phyloP scores from a whole-genome alignment of 164 flowering plant species.

The Stephania cephalantha region DNA sequence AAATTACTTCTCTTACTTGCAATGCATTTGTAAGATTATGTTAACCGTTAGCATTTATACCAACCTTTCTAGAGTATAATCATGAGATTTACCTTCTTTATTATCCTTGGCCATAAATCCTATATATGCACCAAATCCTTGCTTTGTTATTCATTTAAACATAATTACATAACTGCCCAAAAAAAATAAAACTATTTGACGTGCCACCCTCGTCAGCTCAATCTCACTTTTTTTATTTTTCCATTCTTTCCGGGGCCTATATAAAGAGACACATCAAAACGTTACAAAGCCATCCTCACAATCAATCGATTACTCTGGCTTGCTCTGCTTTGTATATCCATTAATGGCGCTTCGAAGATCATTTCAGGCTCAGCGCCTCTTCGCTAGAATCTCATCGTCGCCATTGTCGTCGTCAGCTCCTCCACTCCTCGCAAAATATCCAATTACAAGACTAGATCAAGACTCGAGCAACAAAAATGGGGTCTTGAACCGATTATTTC shows the following conservation, averaged over 20 bases:
- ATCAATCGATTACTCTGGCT: too few species aligned
- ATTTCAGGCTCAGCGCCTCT: constrained; percentile 29
- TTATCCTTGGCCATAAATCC: too few species aligned
- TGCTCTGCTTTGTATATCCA: neutral
- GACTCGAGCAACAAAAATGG: constrained; percentile 25
- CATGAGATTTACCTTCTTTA: too few species aligned
- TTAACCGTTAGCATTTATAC: too few species aligned
- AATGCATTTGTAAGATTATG: too few species aligned
- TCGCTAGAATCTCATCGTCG: constrained; percentile 23
- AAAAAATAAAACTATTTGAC: neutral
- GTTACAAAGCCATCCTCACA: neutral
- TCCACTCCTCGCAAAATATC: too few species aligned
- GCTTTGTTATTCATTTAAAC: too few species aligned
- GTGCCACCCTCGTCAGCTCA: neutral
- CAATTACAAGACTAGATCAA: constrained; percentile 8
- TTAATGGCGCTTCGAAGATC: constrained; percentile 44
- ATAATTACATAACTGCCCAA: neutral
- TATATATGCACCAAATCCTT: too few species aligned
- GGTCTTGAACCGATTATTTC: constrained; percentile 30
- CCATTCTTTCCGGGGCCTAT: neutral
- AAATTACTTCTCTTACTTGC: too few species aligned
- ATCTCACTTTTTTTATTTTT: neutral
- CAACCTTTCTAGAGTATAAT: too few species aligned
- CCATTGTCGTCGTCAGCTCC: neutral
- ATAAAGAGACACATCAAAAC: neutral